phyloP scores from a whole-genome alignment of 495 filamentous ascomycete species.

The Podospora pseudoanserina region DNA sequence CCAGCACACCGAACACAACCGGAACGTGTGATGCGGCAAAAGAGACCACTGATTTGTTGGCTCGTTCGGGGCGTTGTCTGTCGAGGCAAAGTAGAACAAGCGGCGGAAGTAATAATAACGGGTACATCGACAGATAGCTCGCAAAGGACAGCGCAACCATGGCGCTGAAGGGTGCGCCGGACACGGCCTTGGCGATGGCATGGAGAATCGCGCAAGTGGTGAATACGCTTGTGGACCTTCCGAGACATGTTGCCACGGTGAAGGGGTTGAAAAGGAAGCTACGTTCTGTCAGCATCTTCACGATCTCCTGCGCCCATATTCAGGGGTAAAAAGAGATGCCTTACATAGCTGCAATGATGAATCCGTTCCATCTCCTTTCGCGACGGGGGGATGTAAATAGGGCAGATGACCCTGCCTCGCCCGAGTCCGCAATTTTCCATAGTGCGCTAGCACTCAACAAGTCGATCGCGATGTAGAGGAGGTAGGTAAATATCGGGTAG shows the following conservation, averaged over 20 bases:
- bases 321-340: not conserved
- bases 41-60: conserved; percentile 29
- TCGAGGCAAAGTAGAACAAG: conserved; percentile 81
- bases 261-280: conserved; percentile 89
- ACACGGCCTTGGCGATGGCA: conserved; percentile 77
- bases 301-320: not conserved
- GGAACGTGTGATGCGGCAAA: conserved; percentile 53
- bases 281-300: not conserved
- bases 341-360: conserved; percentile 58
- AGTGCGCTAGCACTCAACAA: conserved; percentile 80
- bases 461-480: conserved; percentile 81
- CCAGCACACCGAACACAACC: conserved; percentile 47
- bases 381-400: conserved; percentile 75
- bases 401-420: conserved; percentile 66
- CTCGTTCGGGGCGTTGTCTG: conserved; percentile 38
- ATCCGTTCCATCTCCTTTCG: conserved; percentile 70
- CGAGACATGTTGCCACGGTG: conserved; percentile 87
- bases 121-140: conserved; percentile 88
- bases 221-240: conserved; percentile 86
- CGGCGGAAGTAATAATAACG: conserved; percentile 78
- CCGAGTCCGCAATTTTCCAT: conserved; percentile 76
- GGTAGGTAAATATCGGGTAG: conserved; percentile 66
- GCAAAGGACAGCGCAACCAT: conserved; percentile 84
- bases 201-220: conserved; percentile 84
- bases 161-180: conserved; percentile 67